These are phyloP conservation scores for Sistotremastrum niveocremeum DNA, from an alignment of 768 basidiomycete genomes.

Conservation along the genomic window DNA sequence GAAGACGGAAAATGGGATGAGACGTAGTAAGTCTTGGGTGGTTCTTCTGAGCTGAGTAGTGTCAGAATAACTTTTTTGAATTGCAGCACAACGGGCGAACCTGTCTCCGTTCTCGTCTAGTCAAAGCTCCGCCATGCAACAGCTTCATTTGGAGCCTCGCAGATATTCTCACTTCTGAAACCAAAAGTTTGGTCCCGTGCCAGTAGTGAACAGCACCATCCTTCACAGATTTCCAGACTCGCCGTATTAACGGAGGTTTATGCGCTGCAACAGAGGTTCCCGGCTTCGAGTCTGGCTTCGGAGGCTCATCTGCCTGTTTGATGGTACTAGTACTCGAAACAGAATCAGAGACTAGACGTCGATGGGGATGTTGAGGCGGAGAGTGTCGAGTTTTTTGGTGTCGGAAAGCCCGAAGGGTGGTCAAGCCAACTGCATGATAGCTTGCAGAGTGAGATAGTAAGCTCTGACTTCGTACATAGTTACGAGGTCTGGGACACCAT, in stretches of 20 bases:
- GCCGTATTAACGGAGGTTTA: slow-evolving; percentile 32
- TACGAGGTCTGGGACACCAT: too few relatives aligned
- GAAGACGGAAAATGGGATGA: slow-evolving; percentile 93
- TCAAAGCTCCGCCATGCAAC: slow-evolving; percentile 79
- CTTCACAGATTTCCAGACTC: slow-evolving; percentile 88
- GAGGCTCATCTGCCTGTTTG: too few relatives aligned
- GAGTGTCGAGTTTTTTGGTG: too few relatives aligned
- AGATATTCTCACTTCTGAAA: slow-evolving; percentile 88
- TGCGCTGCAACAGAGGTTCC: slow-evolving; percentile 17
- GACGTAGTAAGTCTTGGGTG: slow-evolving; percentile 81
- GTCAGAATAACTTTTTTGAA: neutral
- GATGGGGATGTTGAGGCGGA: too few relatives aligned
- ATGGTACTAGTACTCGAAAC: too few relatives aligned
- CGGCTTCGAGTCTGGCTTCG: too few relatives aligned
- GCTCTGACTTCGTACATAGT: too few relatives aligned
- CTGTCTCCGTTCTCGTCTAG: slow-evolving; percentile 88
- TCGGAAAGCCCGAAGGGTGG: too few relatives aligned
- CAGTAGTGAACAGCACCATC: slow-evolving; percentile 95
- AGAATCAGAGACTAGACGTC: too few relatives aligned
- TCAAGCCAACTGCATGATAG: too few relatives aligned
- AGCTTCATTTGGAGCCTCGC: slow-evolving; percentile 82
- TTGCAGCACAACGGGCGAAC: slow-evolving; percentile 26
- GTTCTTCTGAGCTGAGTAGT: slow-evolving; percentile 72
- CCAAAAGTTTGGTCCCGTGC: slow-evolving; percentile 89
- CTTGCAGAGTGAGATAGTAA: too few relatives aligned